A percentile compares a stretch with the other conserved stretches of the same genome.
phyloP scores from a whole-genome alignment of 1,139 yeast genomes.

The Suhomyces taliae region DNA sequence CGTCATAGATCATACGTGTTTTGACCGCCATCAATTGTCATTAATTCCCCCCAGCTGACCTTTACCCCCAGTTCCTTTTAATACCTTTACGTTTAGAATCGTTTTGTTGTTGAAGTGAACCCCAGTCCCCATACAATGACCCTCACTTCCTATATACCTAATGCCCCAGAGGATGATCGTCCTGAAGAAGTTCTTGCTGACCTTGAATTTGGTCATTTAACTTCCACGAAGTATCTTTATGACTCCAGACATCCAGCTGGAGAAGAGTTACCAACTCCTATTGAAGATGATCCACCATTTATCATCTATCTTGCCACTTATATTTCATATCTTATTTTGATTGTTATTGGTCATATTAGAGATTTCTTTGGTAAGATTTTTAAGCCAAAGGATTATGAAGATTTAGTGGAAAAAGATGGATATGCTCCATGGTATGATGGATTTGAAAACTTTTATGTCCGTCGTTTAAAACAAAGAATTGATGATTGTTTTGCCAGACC shows the following conservation, averaged over 20 bases:
- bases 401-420: slow-evolving; percentile 78
- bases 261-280: slow-evolving; percentile 56
- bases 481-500: slow-evolving; percentile 97
- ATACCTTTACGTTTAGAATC: no score
- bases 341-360: slow-evolving; percentile 84
- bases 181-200: slow-evolving; percentile 56
- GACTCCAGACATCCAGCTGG: slow-evolving; percentile 55
- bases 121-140: neutral
- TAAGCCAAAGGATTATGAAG: slow-evolving; percentile 61
- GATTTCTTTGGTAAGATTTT: slow-evolving; percentile 84
- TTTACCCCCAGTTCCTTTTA: no score
- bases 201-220: slow-evolving; percentile 62
- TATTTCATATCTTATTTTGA: slow-evolving; percentile 75
- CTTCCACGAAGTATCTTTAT: slow-evolving; percentile 57
- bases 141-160: slow-evolving; percentile 34
- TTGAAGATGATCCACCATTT: slow-evolving; percentile 86
- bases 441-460: slow-evolving; percentile 88
- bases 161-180: slow-evolving; percentile 48
- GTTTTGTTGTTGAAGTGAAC: no score
- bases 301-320: slow-evolving; percentile 78
- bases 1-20: no score
- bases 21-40: no score
- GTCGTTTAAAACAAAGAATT: slow-evolving; percentile 85
- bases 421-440: slow-evolving; percentile 96
- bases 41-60: no score